phyloP scores from a whole-genome alignment of 2,329 filamentous ascomycete species.

The Gaeumannomyces tritici region DNA sequence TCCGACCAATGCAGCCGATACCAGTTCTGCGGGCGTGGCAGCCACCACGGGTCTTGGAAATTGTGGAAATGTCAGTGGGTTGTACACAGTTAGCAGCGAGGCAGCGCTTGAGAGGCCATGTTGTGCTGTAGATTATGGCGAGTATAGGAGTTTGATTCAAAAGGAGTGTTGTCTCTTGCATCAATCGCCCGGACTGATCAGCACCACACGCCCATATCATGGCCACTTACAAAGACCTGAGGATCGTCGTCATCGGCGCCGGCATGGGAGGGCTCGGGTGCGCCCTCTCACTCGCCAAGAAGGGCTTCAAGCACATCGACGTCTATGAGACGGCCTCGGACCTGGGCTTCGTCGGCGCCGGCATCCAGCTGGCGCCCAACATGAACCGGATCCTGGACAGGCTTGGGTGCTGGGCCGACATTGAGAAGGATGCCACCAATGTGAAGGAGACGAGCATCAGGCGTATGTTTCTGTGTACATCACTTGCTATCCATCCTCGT shows the following conservation, averaged over 20 bases:
- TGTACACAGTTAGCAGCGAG: background rate
- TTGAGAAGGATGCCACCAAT: slow-evolving; percentile 61
- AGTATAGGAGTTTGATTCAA: too few species aligned
- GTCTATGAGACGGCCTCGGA: slow-evolving; percentile 66
- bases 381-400: slow-evolving; percentile 67
- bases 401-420: slow-evolving; percentile 62
- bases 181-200: too few species aligned
- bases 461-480: slow-evolving; percentile 30
- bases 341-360: slow-evolving; percentile 74
- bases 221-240: slow-evolving; percentile 17
- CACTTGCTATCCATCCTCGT: background rate
- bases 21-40: too few species aligned
- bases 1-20: background rate
- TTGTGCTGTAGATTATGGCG: too few species aligned
- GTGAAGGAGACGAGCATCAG: slow-evolving; percentile 65
- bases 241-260: slow-evolving; percentile 22
- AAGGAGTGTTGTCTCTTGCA: too few species aligned
- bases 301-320: slow-evolving; percentile 63
- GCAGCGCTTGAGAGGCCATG: too few species aligned
- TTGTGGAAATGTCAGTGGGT: background rate
- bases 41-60: too few species aligned
- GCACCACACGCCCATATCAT: slow-evolving; percentile 7
- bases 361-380: slow-evolving; percentile 77
- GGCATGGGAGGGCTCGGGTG: slow-evolving; percentile 72
- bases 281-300: slow-evolving; percentile 64